phyloP scores from a whole-genome alignment of 352 stramenopile genomes.

The Pythium coloratum region DNA sequence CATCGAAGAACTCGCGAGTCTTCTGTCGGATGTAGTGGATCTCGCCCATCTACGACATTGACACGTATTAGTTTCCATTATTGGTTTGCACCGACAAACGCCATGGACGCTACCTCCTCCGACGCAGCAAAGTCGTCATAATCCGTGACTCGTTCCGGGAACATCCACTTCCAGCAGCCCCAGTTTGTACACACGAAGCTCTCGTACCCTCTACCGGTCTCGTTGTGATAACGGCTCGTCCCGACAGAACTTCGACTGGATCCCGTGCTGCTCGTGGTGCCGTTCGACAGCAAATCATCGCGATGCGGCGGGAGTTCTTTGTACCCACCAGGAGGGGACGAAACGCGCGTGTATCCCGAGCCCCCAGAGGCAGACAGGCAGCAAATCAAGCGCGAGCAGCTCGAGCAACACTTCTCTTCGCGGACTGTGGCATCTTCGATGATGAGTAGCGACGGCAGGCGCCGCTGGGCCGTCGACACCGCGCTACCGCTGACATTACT shows the following conservation, averaged over 20 bases:
- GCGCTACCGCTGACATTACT: neutral
- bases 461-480: neutral
- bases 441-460: conserved; percentile 1
- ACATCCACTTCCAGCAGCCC: conserved; percentile 67
- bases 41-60: conserved; percentile 43
- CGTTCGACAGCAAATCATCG: conserved; percentile 17
- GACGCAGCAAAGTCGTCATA: conserved; percentile 70
- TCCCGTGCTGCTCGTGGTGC: conserved; percentile 15
- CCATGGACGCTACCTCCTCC: conserved; percentile 35
- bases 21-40: conserved; percentile 61
- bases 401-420: neutral
- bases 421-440: neutral
- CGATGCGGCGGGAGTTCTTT: conserved; percentile 13
- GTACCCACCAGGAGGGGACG: conserved; percentile 16
- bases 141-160: conserved; percentile 49
- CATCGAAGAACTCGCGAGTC: conserved; percentile 59
- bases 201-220: neutral
- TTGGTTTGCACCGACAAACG: neutral
- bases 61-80: neutral
- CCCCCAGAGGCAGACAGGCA: conserved; percentile 7
- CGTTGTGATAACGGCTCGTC: neutral
- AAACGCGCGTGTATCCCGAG: conserved; percentile 4
- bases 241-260: neutral
- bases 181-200: conserved; percentile 36
- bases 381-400: conserved; percentile 16